Percentiles rank a stretch among this genome's conserved stretches.
Evolutionary conservation across 345 rosid genomes (phyloP).

Genomic region (Eucalyptus curtisii): DNA sequence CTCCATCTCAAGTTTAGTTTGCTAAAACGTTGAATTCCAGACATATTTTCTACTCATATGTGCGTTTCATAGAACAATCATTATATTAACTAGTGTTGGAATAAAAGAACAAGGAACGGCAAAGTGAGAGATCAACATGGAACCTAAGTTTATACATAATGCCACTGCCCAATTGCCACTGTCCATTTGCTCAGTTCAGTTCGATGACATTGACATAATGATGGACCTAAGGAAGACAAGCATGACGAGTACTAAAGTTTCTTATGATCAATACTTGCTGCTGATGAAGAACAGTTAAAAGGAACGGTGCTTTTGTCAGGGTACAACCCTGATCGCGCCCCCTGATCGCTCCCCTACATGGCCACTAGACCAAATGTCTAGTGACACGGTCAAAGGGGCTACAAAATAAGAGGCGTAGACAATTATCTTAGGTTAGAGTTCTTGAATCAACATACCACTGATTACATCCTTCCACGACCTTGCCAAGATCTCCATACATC

Average conservation of each 20-base stretch:
- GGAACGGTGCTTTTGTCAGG: not conserved
- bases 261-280: not conserved
- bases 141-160: not conserved
- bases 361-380: not conserved
- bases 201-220: not conserved
- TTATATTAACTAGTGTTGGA: not conserved
- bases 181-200: not conserved
- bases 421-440: not conserved
- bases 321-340: not conserved
- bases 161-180: not conserved
- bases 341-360: not conserved
- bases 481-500: slow-evolving; percentile 62
- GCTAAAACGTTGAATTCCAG: not conserved
- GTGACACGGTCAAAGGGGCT: not conserved
- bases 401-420: not conserved
- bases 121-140: not conserved
- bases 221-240: not conserved
- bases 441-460: slow-evolving; percentile 43
- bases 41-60: not conserved
- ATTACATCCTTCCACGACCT: slow-evolving; percentile 66
- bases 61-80: not conserved
- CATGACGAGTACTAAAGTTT: not conserved
- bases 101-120: not conserved
- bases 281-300: not conserved
- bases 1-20: not conserved